A percentile compares a stretch with the other conserved stretches of the same genome.
phyloP scores from a whole-genome alignment of 2,329 filamentous ascomycete genomes.

The Berkeleyomyces basicola region DNA sequence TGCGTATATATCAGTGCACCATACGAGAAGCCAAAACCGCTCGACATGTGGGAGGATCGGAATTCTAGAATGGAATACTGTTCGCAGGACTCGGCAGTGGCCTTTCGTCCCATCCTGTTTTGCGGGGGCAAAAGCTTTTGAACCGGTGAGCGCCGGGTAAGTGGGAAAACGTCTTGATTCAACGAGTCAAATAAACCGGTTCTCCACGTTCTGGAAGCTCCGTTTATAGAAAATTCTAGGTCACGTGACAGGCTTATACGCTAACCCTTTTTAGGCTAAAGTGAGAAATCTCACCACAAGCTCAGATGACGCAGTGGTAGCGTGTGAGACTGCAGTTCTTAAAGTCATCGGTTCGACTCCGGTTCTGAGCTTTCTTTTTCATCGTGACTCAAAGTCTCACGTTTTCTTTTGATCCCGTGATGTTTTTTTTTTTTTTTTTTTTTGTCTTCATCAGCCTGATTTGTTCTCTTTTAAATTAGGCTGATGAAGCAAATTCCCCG shows the following conservation, averaged over 20 bases:
- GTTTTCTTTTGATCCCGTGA: neutral
- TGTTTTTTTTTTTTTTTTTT: neutral
- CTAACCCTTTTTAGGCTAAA: neutral
- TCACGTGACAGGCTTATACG: too few relatives aligned
- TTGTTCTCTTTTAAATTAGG: too few relatives aligned
- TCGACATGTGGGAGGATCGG: too few relatives aligned
- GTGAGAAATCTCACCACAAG: neutral
- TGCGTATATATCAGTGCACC: neutral
- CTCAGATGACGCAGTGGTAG: conserved; percentile 13
- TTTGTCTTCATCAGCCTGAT: neutral
- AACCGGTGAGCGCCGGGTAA: too few relatives aligned
- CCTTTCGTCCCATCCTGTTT: too few relatives aligned
- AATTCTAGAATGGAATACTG: neutral
- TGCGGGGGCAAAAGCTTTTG: too few relatives aligned
- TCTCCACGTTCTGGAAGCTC: too few relatives aligned
- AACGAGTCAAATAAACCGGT: too few relatives aligned
- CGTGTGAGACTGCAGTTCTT: conserved; percentile 13
- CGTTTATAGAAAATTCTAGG: too few relatives aligned
- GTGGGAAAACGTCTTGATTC: too few relatives aligned
- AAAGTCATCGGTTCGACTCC: conserved; percentile 13
- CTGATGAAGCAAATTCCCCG: too few relatives aligned
- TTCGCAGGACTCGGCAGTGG: too few relatives aligned
- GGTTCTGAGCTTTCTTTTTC: conserved; percentile 12
- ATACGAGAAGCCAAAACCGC: neutral
- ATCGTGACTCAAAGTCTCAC: neutral